A percentile compares a stretch with the other conserved stretches of the same genome.
Conservation (phyloP, 1,284 basidiomycete species). For the Athelia sp. region DNA sequence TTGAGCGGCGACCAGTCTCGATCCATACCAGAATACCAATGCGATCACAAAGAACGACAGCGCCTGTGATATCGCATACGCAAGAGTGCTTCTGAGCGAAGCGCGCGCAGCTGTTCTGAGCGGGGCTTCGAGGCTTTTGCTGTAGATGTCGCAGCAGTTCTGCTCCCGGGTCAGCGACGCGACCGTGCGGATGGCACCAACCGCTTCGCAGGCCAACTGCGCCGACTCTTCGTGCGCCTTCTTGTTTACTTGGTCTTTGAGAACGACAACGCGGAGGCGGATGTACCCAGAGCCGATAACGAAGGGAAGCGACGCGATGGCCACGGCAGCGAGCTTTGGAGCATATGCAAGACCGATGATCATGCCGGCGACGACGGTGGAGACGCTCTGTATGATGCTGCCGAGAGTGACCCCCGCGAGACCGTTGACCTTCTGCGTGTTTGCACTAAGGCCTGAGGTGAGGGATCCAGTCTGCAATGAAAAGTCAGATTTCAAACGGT, state of each 20-base stretch:
- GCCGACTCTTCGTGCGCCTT: conserved; percentile 80
- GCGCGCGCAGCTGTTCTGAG: conserved; percentile 60
- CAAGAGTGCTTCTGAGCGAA: conserved; percentile 66
- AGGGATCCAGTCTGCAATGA: conserved; percentile 58
- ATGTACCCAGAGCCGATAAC: conserved; percentile 85
- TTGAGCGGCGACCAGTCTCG: conserved; percentile 54
- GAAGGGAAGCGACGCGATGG: conserved; percentile 81
- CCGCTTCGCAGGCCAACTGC: conserved; percentile 90
- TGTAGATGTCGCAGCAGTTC: conserved; percentile 73
- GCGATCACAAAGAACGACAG: conserved; percentile 84
- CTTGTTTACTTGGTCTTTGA: conserved; percentile 89
- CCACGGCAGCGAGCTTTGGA: conserved; percentile 78
- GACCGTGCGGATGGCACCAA: conserved; percentile 89
- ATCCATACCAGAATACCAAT: conserved; percentile 85
- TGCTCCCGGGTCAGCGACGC: conserved; percentile 86
- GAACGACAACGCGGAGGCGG: conserved; percentile 78
- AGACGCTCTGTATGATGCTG: conserved; percentile 74
- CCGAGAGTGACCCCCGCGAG: conserved; percentile 88
- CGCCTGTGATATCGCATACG: conserved; percentile 81
- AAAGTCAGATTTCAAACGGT: background rate
- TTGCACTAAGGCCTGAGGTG: conserved; percentile 79
- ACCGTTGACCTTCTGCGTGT: conserved; percentile 90
- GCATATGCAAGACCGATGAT: conserved; percentile 78
- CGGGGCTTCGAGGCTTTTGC: conserved; percentile 68
- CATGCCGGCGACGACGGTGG: conserved; percentile 76